A percentile compares a stretch with the other conserved stretches of the same genome.
phyloP scores from a whole-genome alignment of 805 yeast genomes.

The Candida boidinii region DNA sequence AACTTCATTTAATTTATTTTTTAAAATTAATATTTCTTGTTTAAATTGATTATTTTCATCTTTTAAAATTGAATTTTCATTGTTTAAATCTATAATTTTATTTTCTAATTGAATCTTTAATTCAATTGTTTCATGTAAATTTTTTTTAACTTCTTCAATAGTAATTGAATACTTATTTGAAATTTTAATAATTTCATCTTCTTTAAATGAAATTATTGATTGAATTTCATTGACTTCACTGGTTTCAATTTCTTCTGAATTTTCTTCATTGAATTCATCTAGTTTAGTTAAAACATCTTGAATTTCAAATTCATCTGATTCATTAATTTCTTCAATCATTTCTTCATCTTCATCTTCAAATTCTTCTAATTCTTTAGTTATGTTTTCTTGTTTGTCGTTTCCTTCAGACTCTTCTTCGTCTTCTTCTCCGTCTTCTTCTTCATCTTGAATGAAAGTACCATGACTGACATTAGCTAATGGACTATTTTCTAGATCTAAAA shows the following conservation, averaged over 20 bases:
- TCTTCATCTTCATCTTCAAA: slow-evolving; percentile 9
- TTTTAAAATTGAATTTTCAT: slow-evolving; percentile 2
- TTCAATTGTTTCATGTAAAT: slow-evolving; percentile 7
- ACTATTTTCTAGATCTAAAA: slow-evolving; percentile 15
- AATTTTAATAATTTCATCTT: too few species aligned
- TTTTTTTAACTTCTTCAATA: too few species aligned
- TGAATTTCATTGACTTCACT: slow-evolving; percentile 17
- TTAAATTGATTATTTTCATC: slow-evolving; percentile 4
- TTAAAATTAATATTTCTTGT: slow-evolving; percentile 4
- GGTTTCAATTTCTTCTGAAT: too few species aligned
- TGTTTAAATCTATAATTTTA: background rate
- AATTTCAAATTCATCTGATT: slow-evolving; percentile 13
- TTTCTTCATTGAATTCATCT: slow-evolving; percentile 8
- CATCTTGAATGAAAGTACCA: slow-evolving; percentile 15
- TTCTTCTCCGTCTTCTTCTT: slow-evolving; percentile 17
- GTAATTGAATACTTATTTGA: too few species aligned
- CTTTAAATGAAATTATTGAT: slow-evolving; percentile 6
- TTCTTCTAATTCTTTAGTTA: background rate
- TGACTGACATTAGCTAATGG: slow-evolving; percentile 24
- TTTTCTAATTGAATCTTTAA: slow-evolving; percentile 3
- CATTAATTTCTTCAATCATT: slow-evolving; percentile 7
- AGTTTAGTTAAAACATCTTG: slow-evolving; percentile 16
- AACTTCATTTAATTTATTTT: too few species aligned
- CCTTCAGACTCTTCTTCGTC: slow-evolving; percentile 17
- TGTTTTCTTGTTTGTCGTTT: slow-evolving; percentile 9